Conservation (phyloP, 495 filamentous ascomycete genomes). For the Penicillium malachiteum region DNA sequence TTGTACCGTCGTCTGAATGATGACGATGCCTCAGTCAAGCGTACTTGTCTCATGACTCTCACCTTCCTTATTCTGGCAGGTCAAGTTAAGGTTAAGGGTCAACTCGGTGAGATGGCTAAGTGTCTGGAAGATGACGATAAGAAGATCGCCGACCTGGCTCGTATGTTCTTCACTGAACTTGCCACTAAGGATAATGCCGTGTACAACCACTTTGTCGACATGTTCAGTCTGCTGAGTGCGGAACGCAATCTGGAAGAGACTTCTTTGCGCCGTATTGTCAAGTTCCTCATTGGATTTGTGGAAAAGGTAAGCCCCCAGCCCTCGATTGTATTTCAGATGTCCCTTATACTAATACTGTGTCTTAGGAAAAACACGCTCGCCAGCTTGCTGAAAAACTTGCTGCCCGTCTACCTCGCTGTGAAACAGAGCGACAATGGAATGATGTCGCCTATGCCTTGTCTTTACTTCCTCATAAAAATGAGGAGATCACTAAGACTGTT, state of each 20-base stretch:
- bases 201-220: conserved; percentile 99
- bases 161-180: conserved; percentile 98
- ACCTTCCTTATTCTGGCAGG: conserved; percentile 97
- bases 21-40: conserved; percentile 82
- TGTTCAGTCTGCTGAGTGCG: conserved; percentile 90
- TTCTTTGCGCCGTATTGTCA: conserved; percentile 77
- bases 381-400: conserved; percentile 93
- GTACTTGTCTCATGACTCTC: conserved; percentile 97
- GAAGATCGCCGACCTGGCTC: conserved; percentile 84
- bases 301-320: conserved; percentile 72
- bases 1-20: conserved; percentile 92
- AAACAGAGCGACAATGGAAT: conserved; percentile 93
- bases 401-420: conserved; percentile 79
- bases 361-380: conserved; percentile 94
- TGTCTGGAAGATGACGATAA: conserved; percentile 94
- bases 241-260: conserved; percentile 81
- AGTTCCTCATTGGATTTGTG: conserved; percentile 91
- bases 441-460: conserved; percentile 92
- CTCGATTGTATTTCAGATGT: background rate
- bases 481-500: conserved; percentile 87
- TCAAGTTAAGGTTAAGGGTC: conserved; percentile 99
- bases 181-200: conserved; percentile 98
- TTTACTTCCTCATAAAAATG: conserved; percentile 92
- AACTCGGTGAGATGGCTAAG: conserved; percentile 98
- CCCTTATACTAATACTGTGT: conserved; percentile 8